Base-by-base conservation (phyloP, 2,329 filamentous ascomycete species). In the Xylaria sp. region DNA sequence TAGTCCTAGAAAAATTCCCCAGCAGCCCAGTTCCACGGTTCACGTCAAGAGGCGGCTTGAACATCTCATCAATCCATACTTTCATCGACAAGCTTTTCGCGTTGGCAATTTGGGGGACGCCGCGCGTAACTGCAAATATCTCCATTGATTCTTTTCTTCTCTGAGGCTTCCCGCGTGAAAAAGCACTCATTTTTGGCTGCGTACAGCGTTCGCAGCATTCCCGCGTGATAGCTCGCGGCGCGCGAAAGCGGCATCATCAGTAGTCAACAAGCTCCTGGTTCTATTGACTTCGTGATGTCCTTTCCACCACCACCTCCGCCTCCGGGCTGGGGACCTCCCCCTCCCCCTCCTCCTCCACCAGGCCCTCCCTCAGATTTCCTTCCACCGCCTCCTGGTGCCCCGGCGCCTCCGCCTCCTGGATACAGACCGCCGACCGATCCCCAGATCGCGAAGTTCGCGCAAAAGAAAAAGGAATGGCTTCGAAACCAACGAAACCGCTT, bases 401-500 rank as follows among this genome's bases (percentile, higher is more conserved):
- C 81, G 38, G 78, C 89, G 48, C 92, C 92, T 59, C 91, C 92
- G 48, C 92, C 92, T 20, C 92, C 92, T 21, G 91, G 91, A 39
- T 95, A 92, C 72, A 86, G 86, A 60, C 91, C 92, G 40, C 84
- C 88, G 20, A 82, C 86, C 63, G 88, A 97, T 70, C 88, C 92
- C 41, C 90, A 92, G 62, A 82, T 91, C 67, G 92, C 92, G 48
- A 99, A 99, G 77, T 96, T 97, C 69, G 91, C 92, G 53, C 91
- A 97, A 75, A 99, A 97, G 83, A 99, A 97, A 83, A 96, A 92
- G 72, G 92, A 97, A 87, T 99, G 95, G 95, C 80, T 97, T 67
- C 89, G 92, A 58, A 85, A 83, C 62, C 94, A 96, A 77, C 87
- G 92, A 65, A 94, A 92, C 72, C 87, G 94, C 49, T 99, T 97